Conservation (phyloP, 345 rosid genomes). For the Lumnitzera littorea region DNA sequence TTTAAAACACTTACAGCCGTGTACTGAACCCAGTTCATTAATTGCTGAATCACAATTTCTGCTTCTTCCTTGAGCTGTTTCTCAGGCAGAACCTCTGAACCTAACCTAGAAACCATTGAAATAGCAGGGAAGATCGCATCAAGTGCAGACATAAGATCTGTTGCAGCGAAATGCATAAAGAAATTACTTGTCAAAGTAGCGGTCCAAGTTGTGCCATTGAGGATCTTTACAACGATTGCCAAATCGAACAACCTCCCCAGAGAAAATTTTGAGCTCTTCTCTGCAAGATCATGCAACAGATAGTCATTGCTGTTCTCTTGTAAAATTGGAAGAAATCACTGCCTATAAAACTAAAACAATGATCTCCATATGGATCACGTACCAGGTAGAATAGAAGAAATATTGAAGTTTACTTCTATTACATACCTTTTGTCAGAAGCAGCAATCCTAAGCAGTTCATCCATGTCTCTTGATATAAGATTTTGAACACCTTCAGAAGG, state of each 20-base stretch:
- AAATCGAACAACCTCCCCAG: slow-evolving; percentile 94
- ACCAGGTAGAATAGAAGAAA: neutral
- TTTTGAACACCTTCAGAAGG: slow-evolving; percentile 87
- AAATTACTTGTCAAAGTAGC: slow-evolving; percentile 81
- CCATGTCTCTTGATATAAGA: slow-evolving; percentile 74
- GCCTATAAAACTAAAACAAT: neutral
- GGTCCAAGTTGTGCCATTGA: slow-evolving; percentile 93
- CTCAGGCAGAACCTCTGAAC: slow-evolving; percentile 63
- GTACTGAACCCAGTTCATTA: slow-evolving; percentile 72
- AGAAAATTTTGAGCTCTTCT: slow-evolving; percentile 80
- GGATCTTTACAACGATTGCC: slow-evolving; percentile 99
- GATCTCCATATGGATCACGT: neutral
- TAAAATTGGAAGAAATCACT: neutral
- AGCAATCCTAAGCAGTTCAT: slow-evolving; percentile 63
- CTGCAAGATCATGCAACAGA: slow-evolving; percentile 27
- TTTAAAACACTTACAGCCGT: slow-evolving; percentile 66
- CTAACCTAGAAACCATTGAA: slow-evolving; percentile 48
- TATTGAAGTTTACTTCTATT: neutral
- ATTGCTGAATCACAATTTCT: slow-evolving; percentile 54
- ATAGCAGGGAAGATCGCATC: slow-evolving; percentile 16
- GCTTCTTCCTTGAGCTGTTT: slow-evolving; percentile 79
- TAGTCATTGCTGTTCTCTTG: slow-evolving; percentile 3
- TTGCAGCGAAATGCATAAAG: slow-evolving; percentile 11
- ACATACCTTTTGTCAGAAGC: slow-evolving; percentile 88
- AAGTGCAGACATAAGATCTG: neutral